Evolutionary conservation across 1,139 yeast genomes (phyloP).

Genomic region (Pichiaceae sp.): DNA sequence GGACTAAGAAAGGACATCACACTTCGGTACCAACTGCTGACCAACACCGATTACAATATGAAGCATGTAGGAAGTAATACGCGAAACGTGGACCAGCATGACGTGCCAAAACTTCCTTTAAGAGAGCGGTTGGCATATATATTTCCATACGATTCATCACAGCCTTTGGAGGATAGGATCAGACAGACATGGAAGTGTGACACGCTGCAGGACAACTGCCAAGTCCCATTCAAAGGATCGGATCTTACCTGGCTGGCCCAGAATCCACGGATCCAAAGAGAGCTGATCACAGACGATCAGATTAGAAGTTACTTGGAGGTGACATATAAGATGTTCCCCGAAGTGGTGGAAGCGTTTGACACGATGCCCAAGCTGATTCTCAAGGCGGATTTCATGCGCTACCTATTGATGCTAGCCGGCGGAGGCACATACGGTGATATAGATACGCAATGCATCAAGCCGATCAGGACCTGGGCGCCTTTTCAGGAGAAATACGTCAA

Average conservation of each 20-base stretch:
- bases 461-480: constrained; percentile 37
- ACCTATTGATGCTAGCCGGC: constrained; percentile 60
- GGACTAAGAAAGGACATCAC: too few species aligned
- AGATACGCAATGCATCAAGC: constrained; percentile 50
- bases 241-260: constrained; percentile 46
- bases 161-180: constrained; percentile 39
- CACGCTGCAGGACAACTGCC: constrained; percentile 49
- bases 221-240: constrained; percentile 33
- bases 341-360: constrained; percentile 53
- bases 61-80: neutral
- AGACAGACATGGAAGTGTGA: constrained; percentile 92
- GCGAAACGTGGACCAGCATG: too few species aligned
- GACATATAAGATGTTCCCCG: constrained; percentile 50
- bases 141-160: constrained; percentile 61
- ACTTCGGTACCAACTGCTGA: too few species aligned
- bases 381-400: constrained; percentile 70
- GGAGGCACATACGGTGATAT: constrained; percentile 77
- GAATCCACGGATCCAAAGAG: constrained; percentile 45
- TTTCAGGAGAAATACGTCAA: constrained; percentile 9
- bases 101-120: too few species aligned
- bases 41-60: neutral
- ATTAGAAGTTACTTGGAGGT: constrained; percentile 27
- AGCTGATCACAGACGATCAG: constrained; percentile 43
- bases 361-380: constrained; percentile 56
- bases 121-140: constrained; percentile 53